A percentile compares a stretch with the other conserved stretches of the same genome.
phyloP scores from a whole-genome alignment of 2,329 filamentous ascomycete species.

The Hypoxylon sp. region DNA sequence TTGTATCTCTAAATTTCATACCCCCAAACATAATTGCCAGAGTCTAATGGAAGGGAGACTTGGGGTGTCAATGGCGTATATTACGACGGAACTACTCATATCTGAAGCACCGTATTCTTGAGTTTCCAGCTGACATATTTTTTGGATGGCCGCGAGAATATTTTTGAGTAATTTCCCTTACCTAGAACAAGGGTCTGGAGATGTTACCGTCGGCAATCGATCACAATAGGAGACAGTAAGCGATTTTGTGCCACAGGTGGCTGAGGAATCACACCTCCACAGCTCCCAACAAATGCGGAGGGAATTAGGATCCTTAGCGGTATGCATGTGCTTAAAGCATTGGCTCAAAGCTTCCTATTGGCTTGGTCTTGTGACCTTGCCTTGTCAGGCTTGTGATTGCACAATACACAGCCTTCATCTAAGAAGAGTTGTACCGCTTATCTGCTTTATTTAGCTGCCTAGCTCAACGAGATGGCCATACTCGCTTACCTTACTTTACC shows the following conservation, averaged over 20 bases:
- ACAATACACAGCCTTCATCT: slow-evolving; percentile 9
- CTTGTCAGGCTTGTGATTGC: slow-evolving; percentile 6
- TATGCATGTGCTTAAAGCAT: slow-evolving; percentile 46
- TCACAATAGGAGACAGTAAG: background rate
- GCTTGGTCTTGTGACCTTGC: slow-evolving; percentile 38
- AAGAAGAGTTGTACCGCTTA: slow-evolving; percentile 7
- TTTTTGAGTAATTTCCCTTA: too few relatives aligned
- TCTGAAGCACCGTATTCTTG: too few relatives aligned
- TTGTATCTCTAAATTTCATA: too few relatives aligned
- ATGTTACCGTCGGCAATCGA: too few relatives aligned
- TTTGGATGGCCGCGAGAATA: too few relatives aligned
- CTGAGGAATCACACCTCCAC: background rate
- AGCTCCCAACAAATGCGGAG: slow-evolving; percentile 13
- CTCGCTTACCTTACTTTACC: slow-evolving; percentile 7
- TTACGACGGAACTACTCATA: too few relatives aligned
- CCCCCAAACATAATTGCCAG: too few relatives aligned
- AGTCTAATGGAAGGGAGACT: too few relatives aligned
- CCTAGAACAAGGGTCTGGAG: too few relatives aligned
- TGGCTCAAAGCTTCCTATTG: slow-evolving; percentile 37
- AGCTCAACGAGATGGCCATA: slow-evolving; percentile 12
- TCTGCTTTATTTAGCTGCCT: slow-evolving; percentile 34
- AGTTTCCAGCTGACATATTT: too few relatives aligned
- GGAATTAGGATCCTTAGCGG: slow-evolving; percentile 31
- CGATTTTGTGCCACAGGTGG: slow-evolving; percentile 5
- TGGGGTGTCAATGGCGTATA: too few relatives aligned